These are phyloP conservation scores for Mycosphaerella arachidis DNA, from an alignment of 2,329 filamentous ascomycete species.

Conservation along the genomic window DNA sequence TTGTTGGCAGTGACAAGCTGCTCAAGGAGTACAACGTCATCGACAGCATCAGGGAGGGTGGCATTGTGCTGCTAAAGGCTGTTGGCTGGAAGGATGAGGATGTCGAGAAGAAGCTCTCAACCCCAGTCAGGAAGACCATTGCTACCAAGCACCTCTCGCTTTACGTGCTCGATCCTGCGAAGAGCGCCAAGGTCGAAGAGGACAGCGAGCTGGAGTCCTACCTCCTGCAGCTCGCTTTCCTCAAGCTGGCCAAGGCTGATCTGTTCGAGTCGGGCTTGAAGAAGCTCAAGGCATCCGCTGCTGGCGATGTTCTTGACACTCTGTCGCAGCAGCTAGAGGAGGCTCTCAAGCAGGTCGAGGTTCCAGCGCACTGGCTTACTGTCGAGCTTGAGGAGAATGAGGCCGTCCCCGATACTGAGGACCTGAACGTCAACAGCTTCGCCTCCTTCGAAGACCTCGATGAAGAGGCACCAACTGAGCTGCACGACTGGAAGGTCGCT, in stretches of 20 bases:
- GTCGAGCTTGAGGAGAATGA: conserved; percentile 56
- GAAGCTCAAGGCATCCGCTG: conserved; percentile 59
- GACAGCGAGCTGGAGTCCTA: conserved; percentile 59
- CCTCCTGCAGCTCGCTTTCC: conserved; percentile 75
- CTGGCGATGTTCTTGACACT: conserved; percentile 57
- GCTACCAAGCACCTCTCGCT: conserved; percentile 67
- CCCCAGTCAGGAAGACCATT: conserved; percentile 65
- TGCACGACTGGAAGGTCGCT: conserved; percentile 75
- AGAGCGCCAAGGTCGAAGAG: conserved; percentile 63
- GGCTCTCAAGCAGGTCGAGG: conserved; percentile 66
- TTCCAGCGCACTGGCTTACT: conserved; percentile 76
- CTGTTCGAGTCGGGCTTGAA: conserved; percentile 58
- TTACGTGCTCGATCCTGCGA: conserved; percentile 68
- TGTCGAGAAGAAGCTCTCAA: conserved; percentile 77
- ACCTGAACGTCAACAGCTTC: conserved; percentile 77
- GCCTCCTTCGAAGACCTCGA: conserved; percentile 72
- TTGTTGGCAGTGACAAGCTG: conserved; percentile 74
- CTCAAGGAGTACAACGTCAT: conserved; percentile 69
- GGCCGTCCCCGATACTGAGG: conserved; percentile 53
- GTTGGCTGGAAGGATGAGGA: conserved; percentile 82
- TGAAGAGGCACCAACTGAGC: conserved; percentile 58
- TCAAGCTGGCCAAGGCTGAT: conserved; percentile 69
- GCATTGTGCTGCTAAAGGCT: conserved; percentile 54
- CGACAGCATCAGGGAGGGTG: conserved; percentile 40
- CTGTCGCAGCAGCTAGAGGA: conserved; percentile 58